Evolutionary conservation across 345 rosid species (phyloP), one percentile per base, ranked within the genome.

Genomic region (Trapa bicornis): DNA sequence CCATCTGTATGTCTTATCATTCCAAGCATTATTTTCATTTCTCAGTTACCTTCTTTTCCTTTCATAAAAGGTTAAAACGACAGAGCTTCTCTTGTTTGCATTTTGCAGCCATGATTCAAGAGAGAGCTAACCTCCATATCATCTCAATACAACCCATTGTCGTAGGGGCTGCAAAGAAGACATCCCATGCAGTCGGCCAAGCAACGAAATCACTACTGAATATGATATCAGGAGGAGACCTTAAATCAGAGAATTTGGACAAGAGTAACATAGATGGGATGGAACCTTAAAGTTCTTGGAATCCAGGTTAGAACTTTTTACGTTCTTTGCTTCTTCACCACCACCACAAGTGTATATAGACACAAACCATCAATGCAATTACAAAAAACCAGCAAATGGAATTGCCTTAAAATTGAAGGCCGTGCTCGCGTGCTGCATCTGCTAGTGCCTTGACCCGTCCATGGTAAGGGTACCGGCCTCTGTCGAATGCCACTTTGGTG

Each of bases 401-500:
- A 22, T 22, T 42, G 67, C 37, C 67, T 65, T 42, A 65, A 53
- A 65, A 92, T 76, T 79, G 84, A 82, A 93, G 98, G 65, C 97
- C 94, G 52, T 85, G 73, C 67, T 85, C 96, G 68, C 98, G 83
- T 38, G 96, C 97, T 38, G 96, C 89, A 75, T 83, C 80, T 0
- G 96, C 97, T 56, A 93, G 80, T 62, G 91, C 98, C 71, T 84
- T 75, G 53, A 90, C 72, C 0, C 96, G 92, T 60, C 98, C 98
- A 78, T 93, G 97, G 81, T 93, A 90, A 29, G 85, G 96, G 69
- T 85, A 93, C 37, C 98, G 97, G 57, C 96, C 97, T 65, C 92
- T 81, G 72, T 93, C 96, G 57, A 90, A 93, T 15, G 96, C 94
- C 38, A 93, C 97, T 75, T 87, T 88, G 22, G 84, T 75, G 74